A percentile compares a stretch with the other conserved stretches of the same genome.
phyloP scores from a whole-genome alignment of 2,329 filamentous ascomycete species.

The Emericellopsis cladophorae region DNA sequence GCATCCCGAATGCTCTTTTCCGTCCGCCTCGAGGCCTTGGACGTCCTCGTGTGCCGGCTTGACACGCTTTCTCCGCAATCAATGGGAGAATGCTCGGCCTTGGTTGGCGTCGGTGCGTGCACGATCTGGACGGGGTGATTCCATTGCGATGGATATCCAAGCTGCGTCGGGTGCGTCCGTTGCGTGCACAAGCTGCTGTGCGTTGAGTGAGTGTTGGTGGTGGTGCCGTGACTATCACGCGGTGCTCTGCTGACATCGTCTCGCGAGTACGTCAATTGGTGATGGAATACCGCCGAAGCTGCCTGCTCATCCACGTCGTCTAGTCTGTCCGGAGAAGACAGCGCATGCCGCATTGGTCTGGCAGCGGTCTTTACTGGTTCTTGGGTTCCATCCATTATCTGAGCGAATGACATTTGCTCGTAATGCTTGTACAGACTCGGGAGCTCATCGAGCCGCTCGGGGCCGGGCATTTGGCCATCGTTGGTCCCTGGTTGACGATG shows the following conservation, averaged over 20 bases:
- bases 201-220: not conserved
- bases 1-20: slow-evolving; percentile 31
- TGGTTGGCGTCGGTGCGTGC: slow-evolving; percentile 4
- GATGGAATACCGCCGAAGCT: not conserved
- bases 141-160: slow-evolving; percentile 2
- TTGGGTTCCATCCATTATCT: slow-evolving; percentile 16
- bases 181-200: slow-evolving; percentile 1
- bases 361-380: not conserved
- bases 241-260: not conserved
- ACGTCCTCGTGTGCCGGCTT: slow-evolving; percentile 41
- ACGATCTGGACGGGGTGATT: slow-evolving; percentile 1
- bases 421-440: slow-evolving; percentile 45
- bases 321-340: not conserved
- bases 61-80: slow-evolving; percentile 39
- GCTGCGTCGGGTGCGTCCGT: slow-evolving; percentile 8
- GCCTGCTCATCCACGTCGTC: not conserved
- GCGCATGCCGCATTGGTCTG: not conserved
- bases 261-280: not conserved
- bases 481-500: not conserved
- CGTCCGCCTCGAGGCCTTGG: slow-evolving; percentile 37
- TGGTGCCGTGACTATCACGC: not conserved
- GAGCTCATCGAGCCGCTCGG: slow-evolving; percentile 18
- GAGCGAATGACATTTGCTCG: slow-evolving; percentile 39
- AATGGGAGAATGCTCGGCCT: slow-evolving; percentile 14
- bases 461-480: not conserved